A percentile compares a stretch with the other conserved stretches of the same genome.
Conservation (phyloP, 805 yeast genomes). For the Candida palmyrensis region DNA sequence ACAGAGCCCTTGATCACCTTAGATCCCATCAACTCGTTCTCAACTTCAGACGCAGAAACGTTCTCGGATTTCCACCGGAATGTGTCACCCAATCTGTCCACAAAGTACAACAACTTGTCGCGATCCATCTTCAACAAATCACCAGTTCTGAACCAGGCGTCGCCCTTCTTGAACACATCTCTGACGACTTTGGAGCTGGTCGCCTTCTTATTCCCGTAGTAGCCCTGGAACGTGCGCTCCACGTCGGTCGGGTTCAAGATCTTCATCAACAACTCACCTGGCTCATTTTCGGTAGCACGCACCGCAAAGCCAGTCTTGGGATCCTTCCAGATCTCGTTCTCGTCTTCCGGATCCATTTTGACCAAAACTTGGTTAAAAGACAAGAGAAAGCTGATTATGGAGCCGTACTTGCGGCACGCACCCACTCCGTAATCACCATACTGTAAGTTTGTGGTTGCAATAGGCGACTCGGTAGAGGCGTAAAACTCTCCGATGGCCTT, state of each 20-base stretch:
- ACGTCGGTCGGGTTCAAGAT: conserved; percentile 59
- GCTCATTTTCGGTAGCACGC: conserved; percentile 52
- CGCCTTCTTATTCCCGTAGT: conserved; percentile 73
- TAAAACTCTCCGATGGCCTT: conserved; percentile 82
- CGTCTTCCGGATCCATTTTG: conserved; percentile 77
- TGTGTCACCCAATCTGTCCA: conserved; percentile 92
- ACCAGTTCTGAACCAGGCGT: conserved; percentile 87
- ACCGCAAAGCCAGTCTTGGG: conserved; percentile 58
- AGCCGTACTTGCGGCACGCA: conserved; percentile 79
- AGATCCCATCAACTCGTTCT: conserved; percentile 57
- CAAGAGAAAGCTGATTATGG: conserved; percentile 46
- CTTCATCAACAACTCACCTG: conserved; percentile 84
- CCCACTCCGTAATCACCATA: conserved; percentile 78
- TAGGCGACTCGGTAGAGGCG: conserved; percentile 90
- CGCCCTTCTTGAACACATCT: conserved; percentile 78
- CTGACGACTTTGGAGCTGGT: conserved; percentile 69
- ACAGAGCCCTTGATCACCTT: conserved; percentile 57
- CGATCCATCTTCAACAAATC: conserved; percentile 71
- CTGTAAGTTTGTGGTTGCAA: conserved; percentile 80
- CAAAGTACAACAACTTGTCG: conserved; percentile 70
- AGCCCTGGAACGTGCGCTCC: conserved; percentile 84
- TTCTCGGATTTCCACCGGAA: conserved; percentile 96
- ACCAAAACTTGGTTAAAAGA: conserved; percentile 56
- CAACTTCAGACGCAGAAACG: conserved; percentile 91
- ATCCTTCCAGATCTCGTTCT: conserved; percentile 64